Evolutionary conservation across 2,329 filamentous ascomycete species (phyloP).

Genomic region (Aspergillus texensis): DNA sequence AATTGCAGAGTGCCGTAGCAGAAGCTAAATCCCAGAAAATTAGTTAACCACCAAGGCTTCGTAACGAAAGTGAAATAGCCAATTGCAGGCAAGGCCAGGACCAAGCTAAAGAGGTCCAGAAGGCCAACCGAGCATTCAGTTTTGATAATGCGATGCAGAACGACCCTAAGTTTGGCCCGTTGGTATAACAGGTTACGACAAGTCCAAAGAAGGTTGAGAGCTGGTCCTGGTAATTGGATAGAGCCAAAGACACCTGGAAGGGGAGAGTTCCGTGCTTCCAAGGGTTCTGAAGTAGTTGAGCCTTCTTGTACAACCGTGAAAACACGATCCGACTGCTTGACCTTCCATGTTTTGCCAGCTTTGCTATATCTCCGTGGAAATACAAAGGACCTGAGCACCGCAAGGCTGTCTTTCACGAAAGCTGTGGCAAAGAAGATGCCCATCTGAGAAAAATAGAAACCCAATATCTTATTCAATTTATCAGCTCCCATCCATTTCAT

Average conservation of each 20-base stretch:
- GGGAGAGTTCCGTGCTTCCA: conserved; percentile 46
- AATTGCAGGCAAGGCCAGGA: conserved; percentile 58
- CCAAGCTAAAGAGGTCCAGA: conserved; percentile 57
- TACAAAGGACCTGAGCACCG: conserved; percentile 65
- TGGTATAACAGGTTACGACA: conserved; percentile 52
- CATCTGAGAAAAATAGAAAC: conserved; percentile 79
- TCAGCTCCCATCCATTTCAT: conserved; percentile 84
- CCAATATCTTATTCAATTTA: conserved; percentile 79
- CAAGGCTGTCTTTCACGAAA: conserved; percentile 71
- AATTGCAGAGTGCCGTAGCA: conserved; percentile 80
- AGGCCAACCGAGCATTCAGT: conserved; percentile 48
- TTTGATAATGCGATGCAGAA: conserved; percentile 56
- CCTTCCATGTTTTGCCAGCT: conserved; percentile 53
- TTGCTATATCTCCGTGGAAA: conserved; percentile 72
- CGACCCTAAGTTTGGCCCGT: conserved; percentile 55
- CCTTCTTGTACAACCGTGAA: conserved; percentile 28
- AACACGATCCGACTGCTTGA: conserved; percentile 32
- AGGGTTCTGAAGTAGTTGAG: conserved; percentile 6
- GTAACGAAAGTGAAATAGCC: conserved; percentile 66
- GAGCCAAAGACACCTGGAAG: conserved; percentile 54
- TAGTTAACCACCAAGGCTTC: conserved; percentile 74
- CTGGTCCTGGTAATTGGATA: conserved; percentile 46
- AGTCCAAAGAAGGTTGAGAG: conserved; percentile 50
- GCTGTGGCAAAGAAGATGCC: conserved; percentile 76
- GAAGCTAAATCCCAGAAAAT: conserved; percentile 83